Percentiles rank a stretch among this genome's conserved stretches.
These are phyloP conservation scores for Mycena olivaceomarginata DNA, from an alignment of 768 basidiomycete species.

Conservation along the genomic window DNA sequence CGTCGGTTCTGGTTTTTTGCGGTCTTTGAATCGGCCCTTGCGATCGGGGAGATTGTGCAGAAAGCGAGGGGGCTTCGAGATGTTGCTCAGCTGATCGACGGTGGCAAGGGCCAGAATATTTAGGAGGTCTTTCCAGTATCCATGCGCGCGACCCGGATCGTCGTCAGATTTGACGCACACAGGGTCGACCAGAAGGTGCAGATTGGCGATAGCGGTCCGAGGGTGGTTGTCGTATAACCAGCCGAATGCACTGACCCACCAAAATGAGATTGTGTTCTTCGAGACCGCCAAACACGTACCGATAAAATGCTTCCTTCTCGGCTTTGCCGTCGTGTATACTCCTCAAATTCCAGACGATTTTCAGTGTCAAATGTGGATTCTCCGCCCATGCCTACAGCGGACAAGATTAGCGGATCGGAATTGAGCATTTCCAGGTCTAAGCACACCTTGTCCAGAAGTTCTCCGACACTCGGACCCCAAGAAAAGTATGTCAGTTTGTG, in stretches of 20 bases:
- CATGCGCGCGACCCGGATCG: constrained; percentile 63
- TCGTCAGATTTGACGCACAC: constrained; percentile 62
- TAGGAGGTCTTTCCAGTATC: constrained; percentile 87
- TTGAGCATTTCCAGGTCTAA: neutral
- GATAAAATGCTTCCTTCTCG: constrained; percentile 77
- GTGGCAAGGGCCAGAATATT: constrained; percentile 80
- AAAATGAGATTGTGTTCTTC: neutral
- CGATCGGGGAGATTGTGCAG: constrained; percentile 51
- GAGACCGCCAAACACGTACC: constrained; percentile 51
- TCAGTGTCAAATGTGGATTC: constrained; percentile 74
- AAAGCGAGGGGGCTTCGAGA: constrained; percentile 47
- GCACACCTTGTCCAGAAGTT: constrained; percentile 57
- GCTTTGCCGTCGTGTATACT: constrained; percentile 84
- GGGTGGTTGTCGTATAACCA: constrained; percentile 85
- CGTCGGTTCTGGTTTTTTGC: neutral
- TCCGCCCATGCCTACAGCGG: constrained; percentile 69
- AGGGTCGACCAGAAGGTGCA: constrained; percentile 71
- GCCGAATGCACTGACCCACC: constrained; percentile 67
- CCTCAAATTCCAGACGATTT: constrained; percentile 80
- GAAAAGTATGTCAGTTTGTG: constrained; percentile 58
- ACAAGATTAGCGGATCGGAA: too few species aligned
- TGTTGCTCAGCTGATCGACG: constrained; percentile 65
- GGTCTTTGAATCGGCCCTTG: neutral
- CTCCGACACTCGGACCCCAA: constrained; percentile 49
- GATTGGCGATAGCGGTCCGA: constrained; percentile 79